Conservation (phyloP, 2,329 filamentous ascomycete species). For the Fusarium guadeloupense region DNA sequence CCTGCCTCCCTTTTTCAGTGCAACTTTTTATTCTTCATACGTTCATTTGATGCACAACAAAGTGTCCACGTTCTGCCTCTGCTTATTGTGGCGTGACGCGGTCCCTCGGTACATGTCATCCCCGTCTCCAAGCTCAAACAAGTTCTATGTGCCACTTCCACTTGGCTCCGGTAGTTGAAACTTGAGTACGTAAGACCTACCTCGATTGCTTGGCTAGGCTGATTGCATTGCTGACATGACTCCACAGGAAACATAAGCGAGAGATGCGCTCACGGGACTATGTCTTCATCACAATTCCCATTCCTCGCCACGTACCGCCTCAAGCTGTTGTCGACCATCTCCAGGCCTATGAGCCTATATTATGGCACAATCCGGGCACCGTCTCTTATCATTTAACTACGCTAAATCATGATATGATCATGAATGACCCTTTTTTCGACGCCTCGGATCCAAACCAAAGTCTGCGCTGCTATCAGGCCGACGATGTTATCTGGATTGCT, state of each 20-base stretch:
- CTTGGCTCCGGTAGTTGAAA: no score
- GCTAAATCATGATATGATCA: conserved; percentile 45
- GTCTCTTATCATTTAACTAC: conserved; percentile 47
- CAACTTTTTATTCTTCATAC: no score
- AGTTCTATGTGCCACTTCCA: no score
- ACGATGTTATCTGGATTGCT: conserved; percentile 48
- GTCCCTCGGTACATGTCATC: no score
- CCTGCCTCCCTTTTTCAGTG: no score
- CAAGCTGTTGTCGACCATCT: conserved; percentile 50
- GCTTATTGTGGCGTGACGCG: no score
- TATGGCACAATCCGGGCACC: conserved; percentile 52
- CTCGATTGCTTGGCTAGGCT: neutral
- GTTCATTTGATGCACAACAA: no score
- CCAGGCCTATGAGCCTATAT: conserved; percentile 52
- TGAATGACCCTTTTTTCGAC: conserved; percentile 53
- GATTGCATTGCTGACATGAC: neutral
- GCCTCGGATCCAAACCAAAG: conserved; percentile 42
- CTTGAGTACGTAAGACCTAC: no score
- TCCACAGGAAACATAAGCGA: conserved; percentile 4
- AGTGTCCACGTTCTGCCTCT: no score
- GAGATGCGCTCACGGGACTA: conserved; percentile 45
- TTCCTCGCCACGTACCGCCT: conserved; percentile 50
- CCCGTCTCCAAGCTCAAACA: no score
- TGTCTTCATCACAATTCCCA: conserved; percentile 52
- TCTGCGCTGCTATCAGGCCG: conserved; percentile 46